phyloP scores from a whole-genome alignment of 106 monocot species.

The Dendrobium officinale region DNA sequence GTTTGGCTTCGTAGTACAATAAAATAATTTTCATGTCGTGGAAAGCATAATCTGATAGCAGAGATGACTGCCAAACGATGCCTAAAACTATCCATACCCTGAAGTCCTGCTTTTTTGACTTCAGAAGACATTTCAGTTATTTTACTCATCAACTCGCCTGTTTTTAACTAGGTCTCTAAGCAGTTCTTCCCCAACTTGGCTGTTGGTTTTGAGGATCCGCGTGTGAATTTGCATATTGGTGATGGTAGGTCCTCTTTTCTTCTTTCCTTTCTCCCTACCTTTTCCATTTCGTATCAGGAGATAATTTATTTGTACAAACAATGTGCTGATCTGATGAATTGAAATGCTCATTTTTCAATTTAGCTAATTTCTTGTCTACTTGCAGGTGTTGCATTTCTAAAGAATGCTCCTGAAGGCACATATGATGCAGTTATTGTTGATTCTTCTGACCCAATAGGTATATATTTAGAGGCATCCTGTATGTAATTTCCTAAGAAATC shows the following conservation, averaged over 20 bases:
- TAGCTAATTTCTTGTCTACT: neutral
- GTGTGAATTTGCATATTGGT: conserved; percentile 26
- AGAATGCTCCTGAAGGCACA: conserved; percentile 29
- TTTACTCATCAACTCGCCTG: neutral
- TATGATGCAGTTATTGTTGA: conserved; percentile 81
- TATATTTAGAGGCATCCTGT: neutral
- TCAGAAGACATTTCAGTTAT: neutral
- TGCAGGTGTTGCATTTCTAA: conserved; percentile 56
- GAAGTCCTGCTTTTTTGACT: neutral
- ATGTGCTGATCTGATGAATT: neutral
- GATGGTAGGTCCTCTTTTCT: conserved; percentile 12
- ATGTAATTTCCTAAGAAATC: neutral
- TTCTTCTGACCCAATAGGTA: conserved; percentile 75
- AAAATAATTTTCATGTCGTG: neutral
- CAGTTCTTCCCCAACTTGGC: conserved; percentile 26
- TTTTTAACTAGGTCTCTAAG: conserved; percentile 20
- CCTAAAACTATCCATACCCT: neutral
- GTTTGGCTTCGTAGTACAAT: neutral
- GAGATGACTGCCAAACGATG: neutral
- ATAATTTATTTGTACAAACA: neutral
- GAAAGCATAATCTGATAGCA: neutral
- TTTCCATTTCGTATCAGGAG: neutral
- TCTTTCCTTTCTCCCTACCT: neutral
- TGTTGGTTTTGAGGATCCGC: conserved; percentile 28
- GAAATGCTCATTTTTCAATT: neutral